Conservation (phyloP, 2,329 filamentous ascomycete species). For the Fusarium palustre region DNA sequence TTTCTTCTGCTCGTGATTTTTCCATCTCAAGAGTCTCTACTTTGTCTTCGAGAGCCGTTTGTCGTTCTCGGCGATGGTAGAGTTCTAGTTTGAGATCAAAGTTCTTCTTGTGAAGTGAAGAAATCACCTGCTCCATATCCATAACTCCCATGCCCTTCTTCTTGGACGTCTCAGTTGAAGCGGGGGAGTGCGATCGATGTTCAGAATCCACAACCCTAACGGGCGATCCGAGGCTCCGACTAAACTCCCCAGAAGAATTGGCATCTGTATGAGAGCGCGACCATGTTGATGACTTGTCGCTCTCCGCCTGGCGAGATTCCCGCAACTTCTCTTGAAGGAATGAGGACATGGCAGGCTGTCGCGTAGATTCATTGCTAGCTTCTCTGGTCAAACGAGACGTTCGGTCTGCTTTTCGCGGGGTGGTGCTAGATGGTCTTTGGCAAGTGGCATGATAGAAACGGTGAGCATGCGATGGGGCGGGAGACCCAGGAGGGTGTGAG, state of each 20-base stretch:
- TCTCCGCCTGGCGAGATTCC: slow-evolving; percentile 62
- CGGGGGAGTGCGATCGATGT: slow-evolving; percentile 59
- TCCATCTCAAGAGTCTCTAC: slow-evolving; percentile 67
- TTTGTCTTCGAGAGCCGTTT: slow-evolving; percentile 68
- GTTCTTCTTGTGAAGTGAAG: slow-evolving; percentile 78
- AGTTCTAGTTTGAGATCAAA: slow-evolving; percentile 81
- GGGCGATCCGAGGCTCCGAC: slow-evolving; percentile 55
- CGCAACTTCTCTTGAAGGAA: slow-evolving; percentile 68
- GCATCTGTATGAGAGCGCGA: slow-evolving; percentile 55
- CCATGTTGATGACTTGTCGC: slow-evolving; percentile 54
- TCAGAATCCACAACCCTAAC: slow-evolving; percentile 51
- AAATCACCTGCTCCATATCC: slow-evolving; percentile 76
- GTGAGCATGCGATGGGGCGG: slow-evolving; percentile 53
- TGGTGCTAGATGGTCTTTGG: slow-evolving; percentile 47
- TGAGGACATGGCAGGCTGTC: slow-evolving; percentile 59
- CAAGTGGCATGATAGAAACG: slow-evolving; percentile 56
- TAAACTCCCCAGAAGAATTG: slow-evolving; percentile 54
- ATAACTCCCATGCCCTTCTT: slow-evolving; percentile 71
- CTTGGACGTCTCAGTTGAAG: slow-evolving; percentile 54
- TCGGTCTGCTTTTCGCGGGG: slow-evolving; percentile 55
- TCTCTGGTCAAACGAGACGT: slow-evolving; percentile 59
- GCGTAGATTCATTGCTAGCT: slow-evolving; percentile 55
- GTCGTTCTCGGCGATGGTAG: slow-evolving; percentile 74
- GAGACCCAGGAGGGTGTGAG: slow-evolving; percentile 54
- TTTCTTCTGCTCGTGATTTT: slow-evolving; percentile 64